phyloP scores from a whole-genome alignment of 495 filamentous ascomycete species.

The Pyronema domesticum region DNA sequence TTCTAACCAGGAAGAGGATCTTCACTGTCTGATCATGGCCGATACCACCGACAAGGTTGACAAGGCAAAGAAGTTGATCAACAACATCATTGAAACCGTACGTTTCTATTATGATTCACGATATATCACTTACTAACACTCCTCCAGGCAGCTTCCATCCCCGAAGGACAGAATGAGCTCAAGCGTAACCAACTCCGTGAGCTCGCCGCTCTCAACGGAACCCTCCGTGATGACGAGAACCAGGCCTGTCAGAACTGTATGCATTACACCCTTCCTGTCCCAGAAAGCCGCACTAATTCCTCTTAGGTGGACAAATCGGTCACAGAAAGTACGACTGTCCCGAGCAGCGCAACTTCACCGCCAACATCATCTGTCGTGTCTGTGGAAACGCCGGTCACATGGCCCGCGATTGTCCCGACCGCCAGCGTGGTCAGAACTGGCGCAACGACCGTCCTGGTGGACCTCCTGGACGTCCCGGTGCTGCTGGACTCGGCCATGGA shows the following conservation, averaged over 20 bases:
- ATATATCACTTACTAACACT: background rate
- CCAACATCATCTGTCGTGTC: constrained; percentile 96
- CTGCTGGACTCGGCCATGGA: constrained; percentile 53
- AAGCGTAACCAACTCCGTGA: constrained; percentile 70
- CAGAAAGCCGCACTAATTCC: constrained; percentile 2
- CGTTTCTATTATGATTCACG: constrained; percentile 17
- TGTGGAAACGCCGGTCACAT: constrained; percentile 92
- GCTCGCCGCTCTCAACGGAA: constrained; percentile 64
- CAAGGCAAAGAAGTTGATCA: constrained; percentile 61
- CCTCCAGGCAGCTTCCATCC: constrained; percentile 53
- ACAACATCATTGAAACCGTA: constrained; percentile 66
- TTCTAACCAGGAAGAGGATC: constrained; percentile 71
- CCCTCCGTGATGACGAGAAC: constrained; percentile 72
- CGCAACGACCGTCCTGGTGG: constrained; percentile 40
- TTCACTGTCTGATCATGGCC: constrained; percentile 70
- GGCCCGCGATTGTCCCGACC: constrained; percentile 84
- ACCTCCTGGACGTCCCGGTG: constrained; percentile 27
- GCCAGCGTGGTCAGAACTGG: constrained; percentile 78
- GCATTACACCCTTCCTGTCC: constrained; percentile 14
- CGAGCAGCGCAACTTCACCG: constrained; percentile 91
- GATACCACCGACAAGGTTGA: constrained; percentile 68
- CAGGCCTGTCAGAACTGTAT: constrained; percentile 97
- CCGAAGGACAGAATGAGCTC: constrained; percentile 62
- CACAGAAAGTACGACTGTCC: constrained; percentile 98
- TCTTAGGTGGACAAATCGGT: constrained; percentile 73